phyloP scores from a whole-genome alignment of 2,329 filamentous ascomycete species.

The Didymella glomerata region DNA sequence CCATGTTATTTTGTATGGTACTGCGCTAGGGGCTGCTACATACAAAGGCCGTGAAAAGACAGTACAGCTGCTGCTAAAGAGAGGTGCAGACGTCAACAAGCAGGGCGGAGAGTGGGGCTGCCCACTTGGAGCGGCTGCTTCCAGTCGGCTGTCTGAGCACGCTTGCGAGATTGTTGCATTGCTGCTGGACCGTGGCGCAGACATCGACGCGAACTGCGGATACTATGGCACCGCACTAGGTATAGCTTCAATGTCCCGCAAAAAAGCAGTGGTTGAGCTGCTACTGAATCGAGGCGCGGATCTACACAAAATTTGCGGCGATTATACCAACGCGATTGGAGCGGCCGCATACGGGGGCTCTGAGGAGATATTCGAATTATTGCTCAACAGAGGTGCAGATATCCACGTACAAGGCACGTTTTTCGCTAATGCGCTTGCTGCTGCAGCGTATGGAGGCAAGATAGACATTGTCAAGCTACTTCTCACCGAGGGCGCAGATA shows the following conservation, averaged over 20 bases:
- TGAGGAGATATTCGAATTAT: background rate
- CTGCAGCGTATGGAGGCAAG: background rate
- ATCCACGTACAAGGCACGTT: background rate
- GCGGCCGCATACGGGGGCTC: background rate
- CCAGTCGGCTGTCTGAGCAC: fast-evolving
- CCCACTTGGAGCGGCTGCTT: background rate
- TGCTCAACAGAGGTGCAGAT: background rate
- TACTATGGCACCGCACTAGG: background rate
- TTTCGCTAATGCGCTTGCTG: background rate
- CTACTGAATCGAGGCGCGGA: background rate
- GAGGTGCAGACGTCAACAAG: background rate
- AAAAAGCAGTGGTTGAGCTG: background rate
- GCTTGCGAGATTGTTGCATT: background rate
- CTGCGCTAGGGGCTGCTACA: background rate
- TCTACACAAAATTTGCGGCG: background rate
- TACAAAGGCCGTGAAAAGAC: background rate
- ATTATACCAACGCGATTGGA: background rate
- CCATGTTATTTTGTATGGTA: background rate
- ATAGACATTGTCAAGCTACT: background rate
- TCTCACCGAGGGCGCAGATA: background rate
- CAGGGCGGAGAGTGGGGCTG: background rate
- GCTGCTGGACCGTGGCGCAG: background rate
- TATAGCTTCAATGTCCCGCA: background rate
- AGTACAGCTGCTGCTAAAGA: background rate
- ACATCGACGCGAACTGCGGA: background rate